phyloP scores from a whole-genome alignment of 768 basidiomycete genomes.

The Boletus subcaerulescens region DNA sequence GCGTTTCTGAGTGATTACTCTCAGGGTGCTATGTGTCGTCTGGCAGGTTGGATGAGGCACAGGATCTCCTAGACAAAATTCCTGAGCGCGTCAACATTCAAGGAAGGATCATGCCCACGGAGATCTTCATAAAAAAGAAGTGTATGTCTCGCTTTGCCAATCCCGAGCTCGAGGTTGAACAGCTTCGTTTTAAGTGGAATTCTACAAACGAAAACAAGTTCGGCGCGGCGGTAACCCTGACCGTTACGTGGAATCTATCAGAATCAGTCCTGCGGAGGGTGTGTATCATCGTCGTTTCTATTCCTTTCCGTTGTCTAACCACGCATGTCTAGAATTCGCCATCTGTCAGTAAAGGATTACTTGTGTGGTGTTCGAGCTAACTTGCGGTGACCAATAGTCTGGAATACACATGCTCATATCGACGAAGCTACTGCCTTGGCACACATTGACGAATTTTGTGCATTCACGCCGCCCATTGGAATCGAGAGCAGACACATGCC shows the following conservation, averaged over 20 bases:
- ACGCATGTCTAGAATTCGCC: conserved; percentile 50
- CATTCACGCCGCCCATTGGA: conserved; percentile 45
- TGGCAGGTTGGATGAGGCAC: conserved; percentile 54
- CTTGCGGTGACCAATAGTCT: conserved; percentile 44
- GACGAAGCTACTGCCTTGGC: conserved; percentile 48
- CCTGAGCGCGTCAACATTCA: conserved; percentile 56
- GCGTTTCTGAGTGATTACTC: neutral
- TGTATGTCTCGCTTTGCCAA: conserved; percentile 38
- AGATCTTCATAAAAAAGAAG: conserved; percentile 76
- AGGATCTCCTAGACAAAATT: conserved; percentile 58
- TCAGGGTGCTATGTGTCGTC: conserved; percentile 62
- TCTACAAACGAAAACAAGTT: conserved; percentile 68
- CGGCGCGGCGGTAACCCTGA: conserved; percentile 51
- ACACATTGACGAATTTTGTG: conserved; percentile 53
- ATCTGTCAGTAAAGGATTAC: conserved; percentile 52
- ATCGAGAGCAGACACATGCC: conserved; percentile 16
- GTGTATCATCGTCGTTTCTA: conserved; percentile 10
- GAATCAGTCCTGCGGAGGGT: conserved; percentile 73
- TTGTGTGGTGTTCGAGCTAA: neutral
- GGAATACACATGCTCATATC: conserved; percentile 74
- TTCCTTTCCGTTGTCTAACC: neutral
- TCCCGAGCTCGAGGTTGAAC: neutral
- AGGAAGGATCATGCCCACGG: conserved; percentile 71
- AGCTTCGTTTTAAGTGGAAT: conserved; percentile 49
- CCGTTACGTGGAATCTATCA: conserved; percentile 52